Evolutionary conservation across 805 yeast genomes (phyloP).

Genomic region (Saccharomycopsis amapae): DNA sequence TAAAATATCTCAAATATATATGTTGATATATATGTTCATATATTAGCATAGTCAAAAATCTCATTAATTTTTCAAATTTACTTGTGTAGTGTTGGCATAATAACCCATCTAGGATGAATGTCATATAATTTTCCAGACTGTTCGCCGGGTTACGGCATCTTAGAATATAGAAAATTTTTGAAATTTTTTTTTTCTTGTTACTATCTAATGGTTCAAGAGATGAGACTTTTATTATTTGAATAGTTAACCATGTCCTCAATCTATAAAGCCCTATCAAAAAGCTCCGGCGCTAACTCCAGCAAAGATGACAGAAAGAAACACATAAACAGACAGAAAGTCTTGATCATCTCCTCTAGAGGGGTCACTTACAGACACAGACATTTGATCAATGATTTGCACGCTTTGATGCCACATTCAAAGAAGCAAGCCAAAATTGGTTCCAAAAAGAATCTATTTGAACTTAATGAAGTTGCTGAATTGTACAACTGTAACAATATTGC

Average conservation of each 20-base stretch:
- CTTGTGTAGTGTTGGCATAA: too few species aligned
- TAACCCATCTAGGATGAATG: too few species aligned
- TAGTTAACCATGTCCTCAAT: constrained; percentile 62
- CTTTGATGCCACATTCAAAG: constrained; percentile 86
- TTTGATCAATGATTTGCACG: constrained; percentile 70
- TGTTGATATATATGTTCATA: too few species aligned
- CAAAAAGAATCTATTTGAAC: constrained; percentile 78
- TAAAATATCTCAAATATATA: too few species aligned
- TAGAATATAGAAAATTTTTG: too few species aligned
- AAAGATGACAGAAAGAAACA: constrained; percentile 40
- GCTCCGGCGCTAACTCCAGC: constrained; percentile 37
- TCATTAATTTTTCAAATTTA: too few species aligned
- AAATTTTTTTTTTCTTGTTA: too few species aligned
- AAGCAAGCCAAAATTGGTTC: constrained; percentile 95
- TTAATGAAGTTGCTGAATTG: constrained; percentile 93
- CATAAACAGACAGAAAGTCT: constrained; percentile 80
- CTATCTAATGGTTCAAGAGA: too few species aligned
- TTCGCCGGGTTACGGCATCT: not conserved
- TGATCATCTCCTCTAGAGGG: constrained; percentile 90
- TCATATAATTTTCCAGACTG: too few species aligned
- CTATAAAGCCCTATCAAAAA: constrained; percentile 49
- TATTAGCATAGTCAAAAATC: too few species aligned
- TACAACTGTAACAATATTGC: constrained; percentile 94
- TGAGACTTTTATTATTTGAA: too few species aligned
- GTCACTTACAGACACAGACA: constrained; percentile 94